These are phyloP conservation scores for Penicillium diatomitis DNA, from an alignment of 495 filamentous ascomycete species.

Conservation along the genomic window DNA sequence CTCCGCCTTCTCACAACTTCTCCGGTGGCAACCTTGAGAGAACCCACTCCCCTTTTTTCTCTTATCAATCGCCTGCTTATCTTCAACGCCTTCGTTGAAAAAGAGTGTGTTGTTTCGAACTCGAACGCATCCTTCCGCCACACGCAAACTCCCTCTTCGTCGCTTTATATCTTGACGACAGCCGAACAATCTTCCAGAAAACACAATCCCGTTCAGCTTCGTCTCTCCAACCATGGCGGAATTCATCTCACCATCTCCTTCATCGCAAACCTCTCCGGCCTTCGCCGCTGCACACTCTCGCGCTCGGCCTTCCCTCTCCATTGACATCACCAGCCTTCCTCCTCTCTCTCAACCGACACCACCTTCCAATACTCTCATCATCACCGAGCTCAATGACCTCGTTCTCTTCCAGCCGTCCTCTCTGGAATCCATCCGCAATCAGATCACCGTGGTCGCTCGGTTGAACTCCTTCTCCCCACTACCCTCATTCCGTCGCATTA, in stretches of 20 bases:
- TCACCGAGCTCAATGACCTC: conserved; percentile 72
- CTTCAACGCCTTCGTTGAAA: background rate
- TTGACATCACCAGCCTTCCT: conserved; percentile 77
- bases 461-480: conserved; percentile 87
- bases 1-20: conserved; percentile 1
- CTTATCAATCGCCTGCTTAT: background rate
- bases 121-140: background rate
- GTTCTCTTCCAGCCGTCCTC: conserved; percentile 71
- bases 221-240: conserved; percentile 14
- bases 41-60: conserved; percentile 6
- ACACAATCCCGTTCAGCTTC: background rate
- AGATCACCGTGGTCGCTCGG: conserved; percentile 55
- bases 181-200: background rate
- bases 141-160: background rate
- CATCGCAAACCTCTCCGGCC: conserved; percentile 19
- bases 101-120: background rate
- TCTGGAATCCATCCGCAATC: conserved; percentile 63
- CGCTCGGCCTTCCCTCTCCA: conserved; percentile 50
- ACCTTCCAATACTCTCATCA: conserved; percentile 88
- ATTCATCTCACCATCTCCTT: conserved; percentile 18
- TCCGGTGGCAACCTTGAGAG: conserved; percentile 8
- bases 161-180: background rate
- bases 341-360: conserved; percentile 68
- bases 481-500: conserved; percentile 83
- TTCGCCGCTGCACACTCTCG: conserved; percentile 25